These are phyloP conservation scores for Nakaseomyces uthaithaninus DNA, from an alignment of 1,139 yeast species.

Conservation along the genomic window DNA sequence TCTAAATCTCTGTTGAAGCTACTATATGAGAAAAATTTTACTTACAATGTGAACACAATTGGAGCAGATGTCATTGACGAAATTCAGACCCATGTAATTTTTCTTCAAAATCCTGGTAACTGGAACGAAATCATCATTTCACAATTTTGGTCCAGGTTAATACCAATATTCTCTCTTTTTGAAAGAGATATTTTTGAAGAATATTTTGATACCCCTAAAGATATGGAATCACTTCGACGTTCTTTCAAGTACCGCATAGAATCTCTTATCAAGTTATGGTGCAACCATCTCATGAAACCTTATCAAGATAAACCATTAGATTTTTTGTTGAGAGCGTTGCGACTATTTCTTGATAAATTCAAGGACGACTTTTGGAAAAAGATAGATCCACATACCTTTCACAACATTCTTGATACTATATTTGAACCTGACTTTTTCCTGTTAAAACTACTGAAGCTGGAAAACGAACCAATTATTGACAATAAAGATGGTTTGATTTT, in stretches of 20 bases:
- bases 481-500: conserved; percentile 30
- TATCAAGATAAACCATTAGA: conserved; percentile 50
- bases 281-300: conserved; percentile 38
- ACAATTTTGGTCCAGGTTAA: conserved; percentile 47
- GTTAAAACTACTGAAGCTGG: conserved; percentile 21
- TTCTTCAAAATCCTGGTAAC: conserved; percentile 45
- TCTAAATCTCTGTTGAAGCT: conserved; percentile 33
- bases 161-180: conserved; percentile 37
- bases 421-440: conserved; percentile 26
- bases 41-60: conserved; percentile 18
- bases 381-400: conserved; percentile 44
- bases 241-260: conserved; percentile 37
- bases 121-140: conserved; percentile 40
- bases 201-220: conserved; percentile 39
- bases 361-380: conserved; percentile 44
- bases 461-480: conserved; percentile 24
- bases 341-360: conserved; percentile 36
- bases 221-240: conserved; percentile 39
- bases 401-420: conserved; percentile 48
- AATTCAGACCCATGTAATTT: conserved; percentile 42
- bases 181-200: conserved; percentile 37
- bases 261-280: conserved; percentile 40
- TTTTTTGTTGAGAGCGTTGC: conserved; percentile 41
- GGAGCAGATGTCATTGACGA: conserved; percentile 44
- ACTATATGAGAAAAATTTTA: conserved; percentile 17